Percentiles rank a stretch among this genome's conserved stretches.
These are phyloP conservation scores for Colletotrichum chlorophyti DNA, from an alignment of 2,329 filamentous ascomycete species.

Conservation along the genomic window DNA sequence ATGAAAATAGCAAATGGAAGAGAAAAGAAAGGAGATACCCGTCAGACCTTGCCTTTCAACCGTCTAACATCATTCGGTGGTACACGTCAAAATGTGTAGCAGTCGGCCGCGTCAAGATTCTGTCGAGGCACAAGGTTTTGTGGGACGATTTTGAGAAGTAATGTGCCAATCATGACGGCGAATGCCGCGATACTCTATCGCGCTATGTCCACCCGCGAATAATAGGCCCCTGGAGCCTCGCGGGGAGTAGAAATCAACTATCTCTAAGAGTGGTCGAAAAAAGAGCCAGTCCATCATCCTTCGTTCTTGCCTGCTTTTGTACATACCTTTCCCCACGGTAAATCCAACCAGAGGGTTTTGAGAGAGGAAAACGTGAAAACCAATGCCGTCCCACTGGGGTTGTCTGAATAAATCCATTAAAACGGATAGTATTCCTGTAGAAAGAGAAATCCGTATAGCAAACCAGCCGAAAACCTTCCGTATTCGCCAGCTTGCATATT, in stretches of 20 bases:
- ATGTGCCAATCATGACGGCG: slow-evolving; percentile 2
- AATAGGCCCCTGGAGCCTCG: no score
- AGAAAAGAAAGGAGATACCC: slow-evolving; percentile 21
- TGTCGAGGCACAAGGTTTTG: no score
- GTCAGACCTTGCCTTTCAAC: background rate
- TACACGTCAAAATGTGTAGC: no score
- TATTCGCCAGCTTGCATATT: no score
- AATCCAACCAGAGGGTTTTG: background rate
- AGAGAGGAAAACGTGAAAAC: background rate
- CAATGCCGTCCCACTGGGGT: no score
- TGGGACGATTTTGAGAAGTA: no score
- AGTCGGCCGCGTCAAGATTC: no score
- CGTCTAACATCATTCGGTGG: no score
- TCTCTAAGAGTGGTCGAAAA: slow-evolving; percentile 9
- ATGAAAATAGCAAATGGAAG: background rate
- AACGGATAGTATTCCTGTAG: no score
- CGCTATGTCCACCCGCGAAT: no score
- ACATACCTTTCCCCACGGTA: slow-evolving; percentile 6
- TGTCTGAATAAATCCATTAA: no score
- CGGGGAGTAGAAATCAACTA: slow-evolving; percentile 6
- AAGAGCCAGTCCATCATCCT: slow-evolving; percentile 2
- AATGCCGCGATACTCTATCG: slow-evolving; percentile 21
- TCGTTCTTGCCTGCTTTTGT: slow-evolving; percentile 6
- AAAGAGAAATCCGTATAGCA: background rate
- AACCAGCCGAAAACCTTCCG: no score